Conservation (phyloP, 2,329 filamentous ascomycete species). For the Pyrenochaeta sp. region DNA sequence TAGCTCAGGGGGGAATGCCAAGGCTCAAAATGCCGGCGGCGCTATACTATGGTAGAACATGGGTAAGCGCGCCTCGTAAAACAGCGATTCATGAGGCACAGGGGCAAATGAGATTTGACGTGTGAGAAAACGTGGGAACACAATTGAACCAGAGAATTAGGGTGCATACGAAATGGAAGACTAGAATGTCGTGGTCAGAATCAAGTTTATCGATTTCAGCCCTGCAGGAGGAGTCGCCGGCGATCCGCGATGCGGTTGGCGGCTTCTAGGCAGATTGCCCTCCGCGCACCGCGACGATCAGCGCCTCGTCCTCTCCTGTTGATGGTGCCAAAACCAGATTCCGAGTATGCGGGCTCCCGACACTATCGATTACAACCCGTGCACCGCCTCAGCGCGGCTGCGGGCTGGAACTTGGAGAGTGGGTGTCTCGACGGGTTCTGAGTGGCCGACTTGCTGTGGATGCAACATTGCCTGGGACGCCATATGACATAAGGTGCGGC, state of each 20-base stretch:
- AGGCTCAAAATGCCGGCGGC: background rate
- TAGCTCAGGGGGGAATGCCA: constrained; percentile 2
- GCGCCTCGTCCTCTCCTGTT: constrained; percentile 7
- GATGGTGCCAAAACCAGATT: constrained; percentile 12
- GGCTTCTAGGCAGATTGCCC: background rate
- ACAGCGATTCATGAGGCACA: background rate
- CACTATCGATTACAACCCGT: constrained; percentile 33
- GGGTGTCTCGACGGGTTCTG: background rate
- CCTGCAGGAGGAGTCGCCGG: background rate
- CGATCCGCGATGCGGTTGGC: background rate
- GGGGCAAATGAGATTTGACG: background rate
- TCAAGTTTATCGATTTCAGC: constrained; percentile 9
- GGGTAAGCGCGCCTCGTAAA: background rate
- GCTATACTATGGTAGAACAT: background rate
- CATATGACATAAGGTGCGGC: constrained; percentile 17
- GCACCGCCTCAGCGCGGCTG: constrained; percentile 15
- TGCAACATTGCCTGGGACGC: constrained; percentile 10
- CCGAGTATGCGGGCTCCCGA: constrained; percentile 17
- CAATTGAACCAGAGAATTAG: background rate
- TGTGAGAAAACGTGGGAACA: background rate
- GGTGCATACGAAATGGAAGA: background rate
- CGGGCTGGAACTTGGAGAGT: constrained; percentile 7
- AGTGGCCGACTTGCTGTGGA: constrained; percentile 7
- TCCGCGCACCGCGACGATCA: constrained; percentile 17
- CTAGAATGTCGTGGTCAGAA: background rate